phyloP scores from a whole-genome alignment of 306 rosid species.

The Quillaja saponaria region DNA sequence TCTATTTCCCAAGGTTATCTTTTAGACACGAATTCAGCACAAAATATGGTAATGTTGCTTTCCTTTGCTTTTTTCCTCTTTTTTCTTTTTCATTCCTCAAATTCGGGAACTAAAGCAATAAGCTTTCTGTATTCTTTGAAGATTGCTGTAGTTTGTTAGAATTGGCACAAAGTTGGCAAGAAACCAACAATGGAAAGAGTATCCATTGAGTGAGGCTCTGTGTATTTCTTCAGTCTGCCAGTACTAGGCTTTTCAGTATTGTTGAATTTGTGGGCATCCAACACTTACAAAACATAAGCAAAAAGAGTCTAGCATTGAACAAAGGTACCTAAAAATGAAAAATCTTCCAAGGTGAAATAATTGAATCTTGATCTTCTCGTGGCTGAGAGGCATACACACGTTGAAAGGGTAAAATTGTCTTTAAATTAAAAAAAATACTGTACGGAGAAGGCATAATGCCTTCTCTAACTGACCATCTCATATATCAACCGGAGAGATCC shows the following conservation, averaged over 20 bases:
- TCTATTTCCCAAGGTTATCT: constrained; percentile 9
- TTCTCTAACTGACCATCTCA: too few relatives aligned
- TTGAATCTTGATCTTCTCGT: too few relatives aligned
- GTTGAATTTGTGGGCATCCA: too few relatives aligned
- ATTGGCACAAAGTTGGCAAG: constrained; percentile 7
- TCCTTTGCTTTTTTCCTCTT: background rate
- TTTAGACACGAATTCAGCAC: background rate
- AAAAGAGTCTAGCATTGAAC: too few relatives aligned
- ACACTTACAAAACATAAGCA: too few relatives aligned
- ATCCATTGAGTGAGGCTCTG: background rate
- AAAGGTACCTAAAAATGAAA: too few relatives aligned
- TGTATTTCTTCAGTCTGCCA: constrained; percentile 10
- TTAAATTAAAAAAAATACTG: too few relatives aligned
- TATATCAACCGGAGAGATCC: too few relatives aligned
- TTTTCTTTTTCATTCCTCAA: constrained; percentile 4
- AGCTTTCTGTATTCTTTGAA: constrained; percentile 14
- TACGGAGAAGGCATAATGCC: too few relatives aligned
- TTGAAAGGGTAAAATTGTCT: too few relatives aligned
- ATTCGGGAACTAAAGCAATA: constrained; percentile 17
- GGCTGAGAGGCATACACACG: too few relatives aligned
- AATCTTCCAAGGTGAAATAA: too few relatives aligned
- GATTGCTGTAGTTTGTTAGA: background rate
- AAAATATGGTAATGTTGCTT: constrained; percentile 4
- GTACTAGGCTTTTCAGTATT: background rate
- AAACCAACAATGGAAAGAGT: background rate